Base-by-base conservation (phyloP, 768 basidiomycete species). In the Vishniacozyma victoriae region DNA sequence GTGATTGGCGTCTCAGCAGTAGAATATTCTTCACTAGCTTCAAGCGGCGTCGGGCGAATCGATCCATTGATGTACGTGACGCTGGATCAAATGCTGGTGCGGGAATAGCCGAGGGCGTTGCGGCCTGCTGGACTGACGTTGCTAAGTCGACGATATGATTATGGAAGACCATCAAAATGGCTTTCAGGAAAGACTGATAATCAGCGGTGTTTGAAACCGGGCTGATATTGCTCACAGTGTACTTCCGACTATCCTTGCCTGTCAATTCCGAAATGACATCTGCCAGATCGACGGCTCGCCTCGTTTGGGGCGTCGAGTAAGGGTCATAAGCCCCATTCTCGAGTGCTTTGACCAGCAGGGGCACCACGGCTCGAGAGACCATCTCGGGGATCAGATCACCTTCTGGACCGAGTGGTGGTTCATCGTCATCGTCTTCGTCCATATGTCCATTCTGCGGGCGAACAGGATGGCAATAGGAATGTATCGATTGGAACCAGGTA, bases 351-450 rank as follows among this genome's bases (percentile, higher is more conserved):
- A 78, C 79, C 7, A 95, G 62, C 40, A 83, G 76, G 7, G 91
- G 88, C 29, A 85, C 80, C 35, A 92, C 75, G 0, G 83, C 82
- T 0, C 86, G 86, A n/a, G 85, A 82, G 15, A 92, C 78, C 83
- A 92, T 89, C 0, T 85, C 82, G 12, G 86, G 81, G 26, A 90
- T 85, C 19, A 95, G 75, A 62, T 95, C 90, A 7, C 86, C 89
- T 51, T 90, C 88, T 0, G 86, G 81, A 1, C 87, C 85, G 18
- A 87, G 71, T 44, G 82, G 81, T 18, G 78, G 70, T 52, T 80
- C 80, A 46, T 78, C 79, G 13, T 73, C 76, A 4, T 64, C 50
- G 14, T 73, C 66, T 11, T 64, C 64, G 1, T 56, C 60, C 19
- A 62, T 64, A 14, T 46, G 16, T 5, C 45, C 50, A 31, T 51